These are phyloP conservation scores for Aquilaria agallochum DNA, from an alignment of 441 rosid species.

Conservation along the genomic window DNA sequence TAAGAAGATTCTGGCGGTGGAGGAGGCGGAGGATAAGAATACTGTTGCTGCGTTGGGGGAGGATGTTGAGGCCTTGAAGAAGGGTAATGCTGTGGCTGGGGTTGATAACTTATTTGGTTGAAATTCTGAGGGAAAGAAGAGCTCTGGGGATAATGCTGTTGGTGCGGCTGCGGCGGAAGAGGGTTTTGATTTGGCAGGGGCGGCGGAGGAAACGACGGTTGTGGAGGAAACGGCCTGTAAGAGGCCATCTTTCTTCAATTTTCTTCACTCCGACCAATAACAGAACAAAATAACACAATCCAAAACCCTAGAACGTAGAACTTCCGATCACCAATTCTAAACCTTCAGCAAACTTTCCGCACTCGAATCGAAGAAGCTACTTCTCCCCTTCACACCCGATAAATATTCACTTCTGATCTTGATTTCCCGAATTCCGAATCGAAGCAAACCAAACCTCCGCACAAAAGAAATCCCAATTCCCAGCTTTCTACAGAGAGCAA, in stretches of 20 bases:
- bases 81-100: slow-evolving; percentile 36
- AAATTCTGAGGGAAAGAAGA: slow-evolving; percentile 27
- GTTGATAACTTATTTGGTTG: slow-evolving; percentile 33
- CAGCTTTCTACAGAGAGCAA: no score
- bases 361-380: no score
- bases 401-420: no score
- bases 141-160: slow-evolving; percentile 30
- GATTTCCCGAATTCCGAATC: no score
- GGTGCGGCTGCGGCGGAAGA: slow-evolving; percentile 23
- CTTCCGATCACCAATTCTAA: no score
- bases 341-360: no score
- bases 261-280: slow-evolving; percentile 1
- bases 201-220: slow-evolving; percentile 36
- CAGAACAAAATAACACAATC: background rate
- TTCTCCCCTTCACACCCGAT: no score
- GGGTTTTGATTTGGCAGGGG: slow-evolving; percentile 34
- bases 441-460: no score
- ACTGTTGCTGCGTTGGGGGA: slow-evolving; percentile 61
- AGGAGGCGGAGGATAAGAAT: slow-evolving; percentile 58
- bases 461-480: no score
- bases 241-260: slow-evolving; percentile 42
- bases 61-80: slow-evolving; percentile 37
- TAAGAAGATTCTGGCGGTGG: slow-evolving; percentile 43
- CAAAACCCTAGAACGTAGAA: background rate
- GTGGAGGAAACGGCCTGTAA: slow-evolving; percentile 55